Conservation (phyloP, 2,329 filamentous ascomycete genomes). For the Kalmusia sp. region DNA sequence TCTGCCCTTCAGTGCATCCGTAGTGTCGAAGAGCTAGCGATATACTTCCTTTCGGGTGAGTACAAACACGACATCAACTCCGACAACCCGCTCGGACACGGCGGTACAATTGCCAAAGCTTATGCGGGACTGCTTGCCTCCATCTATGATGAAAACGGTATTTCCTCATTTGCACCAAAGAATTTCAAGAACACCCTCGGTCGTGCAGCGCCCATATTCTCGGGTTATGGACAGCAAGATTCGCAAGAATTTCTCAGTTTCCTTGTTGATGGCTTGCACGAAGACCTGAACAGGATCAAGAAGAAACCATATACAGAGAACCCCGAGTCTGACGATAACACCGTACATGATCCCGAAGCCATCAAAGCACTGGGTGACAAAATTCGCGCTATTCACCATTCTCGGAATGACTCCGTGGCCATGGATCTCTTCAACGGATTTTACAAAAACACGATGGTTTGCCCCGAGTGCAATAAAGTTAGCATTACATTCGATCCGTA, state of each 20-base stretch:
- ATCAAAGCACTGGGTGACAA: slow-evolving; percentile 85
- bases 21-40: slow-evolving; percentile 89
- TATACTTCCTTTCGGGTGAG: slow-evolving; percentile 74
- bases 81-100: slow-evolving; percentile 83
- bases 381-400: slow-evolving; percentile 90
- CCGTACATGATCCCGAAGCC: slow-evolving; percentile 80
- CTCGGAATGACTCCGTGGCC: slow-evolving; percentile 92
- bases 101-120: slow-evolving; percentile 83
- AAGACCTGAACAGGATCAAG: slow-evolving; percentile 90
- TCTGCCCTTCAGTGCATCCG: slow-evolving; percentile 94
- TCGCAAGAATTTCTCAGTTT: slow-evolving; percentile 97
- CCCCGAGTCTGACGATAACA: slow-evolving; percentile 95
- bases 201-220: slow-evolving; percentile 82
- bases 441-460: slow-evolving; percentile 97
- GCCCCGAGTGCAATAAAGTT: slow-evolving; percentile 89
- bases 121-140: slow-evolving; percentile 79
- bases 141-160: slow-evolving; percentile 75
- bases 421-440: slow-evolving; percentile 96
- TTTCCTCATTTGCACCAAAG: slow-evolving; percentile 75
- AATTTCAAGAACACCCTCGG: slow-evolving; percentile 86
- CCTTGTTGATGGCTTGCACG: slow-evolving; percentile 90
- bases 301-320: slow-evolving; percentile 99
- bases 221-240: slow-evolving; percentile 94
- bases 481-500: slow-evolving; percentile 99
- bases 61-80: slow-evolving; percentile 78